A percentile compares a stretch with the other conserved stretches of the same genome.
Conservation (phyloP, 495 filamentous ascomycete genomes). For the Durotheca rogersii region DNA sequence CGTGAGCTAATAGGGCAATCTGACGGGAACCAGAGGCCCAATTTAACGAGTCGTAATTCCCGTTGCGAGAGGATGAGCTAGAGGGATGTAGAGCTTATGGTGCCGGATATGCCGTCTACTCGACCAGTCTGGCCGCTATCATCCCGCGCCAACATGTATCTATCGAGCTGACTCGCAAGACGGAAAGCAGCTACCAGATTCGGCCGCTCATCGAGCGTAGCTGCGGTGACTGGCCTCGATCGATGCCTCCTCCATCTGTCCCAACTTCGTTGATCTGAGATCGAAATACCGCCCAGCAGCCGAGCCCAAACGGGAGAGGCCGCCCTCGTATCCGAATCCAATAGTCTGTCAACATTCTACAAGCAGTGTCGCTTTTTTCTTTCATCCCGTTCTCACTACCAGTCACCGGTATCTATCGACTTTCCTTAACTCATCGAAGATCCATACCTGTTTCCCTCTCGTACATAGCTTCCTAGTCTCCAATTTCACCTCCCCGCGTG, state of each 20-base stretch:
- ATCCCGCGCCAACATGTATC: no score
- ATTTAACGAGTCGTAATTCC: background rate
- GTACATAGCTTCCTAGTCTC: no score
- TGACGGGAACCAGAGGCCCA: background rate
- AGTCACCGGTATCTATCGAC: no score
- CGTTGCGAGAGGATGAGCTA: background rate
- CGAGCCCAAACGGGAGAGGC: background rate
- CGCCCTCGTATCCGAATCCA: background rate
- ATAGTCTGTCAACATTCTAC: background rate
- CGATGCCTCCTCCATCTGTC: no score
- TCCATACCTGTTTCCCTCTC: background rate
- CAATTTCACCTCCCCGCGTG: no score
- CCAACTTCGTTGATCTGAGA: background rate
- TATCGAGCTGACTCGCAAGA: no score
- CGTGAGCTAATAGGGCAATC: background rate
- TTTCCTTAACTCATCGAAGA: background rate
- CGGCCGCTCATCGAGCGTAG: no score
- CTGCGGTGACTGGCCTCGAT: no score
- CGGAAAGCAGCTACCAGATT: no score
- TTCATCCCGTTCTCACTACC: background rate
- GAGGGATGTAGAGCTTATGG: background rate
- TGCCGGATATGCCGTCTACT: no score
- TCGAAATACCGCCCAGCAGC: background rate
- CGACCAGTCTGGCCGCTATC: no score
- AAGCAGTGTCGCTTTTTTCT: background rate